Conservation (phyloP, 257 asterid species). For the Nicotiana obtusifolia region DNA sequence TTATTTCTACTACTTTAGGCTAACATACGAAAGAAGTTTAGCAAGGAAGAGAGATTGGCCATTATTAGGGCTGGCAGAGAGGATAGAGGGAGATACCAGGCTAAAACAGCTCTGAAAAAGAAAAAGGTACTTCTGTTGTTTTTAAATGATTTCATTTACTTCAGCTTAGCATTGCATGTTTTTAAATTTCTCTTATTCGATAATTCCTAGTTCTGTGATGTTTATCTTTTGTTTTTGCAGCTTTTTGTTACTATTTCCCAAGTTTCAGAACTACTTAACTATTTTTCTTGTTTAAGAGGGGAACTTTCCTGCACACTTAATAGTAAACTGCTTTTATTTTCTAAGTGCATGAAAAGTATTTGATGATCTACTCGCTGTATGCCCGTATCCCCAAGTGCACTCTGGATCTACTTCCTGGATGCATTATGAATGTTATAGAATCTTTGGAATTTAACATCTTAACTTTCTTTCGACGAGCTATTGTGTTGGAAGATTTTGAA, state of each 20-base stretch:
- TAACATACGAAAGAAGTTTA: constrained; percentile 57
- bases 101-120: constrained; percentile 58
- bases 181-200: background rate
- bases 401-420: background rate
- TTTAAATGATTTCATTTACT: background rate
- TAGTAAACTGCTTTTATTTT: background rate
- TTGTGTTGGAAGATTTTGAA: background rate
- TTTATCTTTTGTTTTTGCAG: background rate
- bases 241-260: background rate
- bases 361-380: background rate
- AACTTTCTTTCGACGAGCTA: background rate
- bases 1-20: constrained; percentile 45
- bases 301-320: background rate
- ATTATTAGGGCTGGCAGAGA: constrained; percentile 66
- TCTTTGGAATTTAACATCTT: background rate
- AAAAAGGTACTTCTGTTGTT: constrained; percentile 46
- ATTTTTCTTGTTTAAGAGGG: background rate
- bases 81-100: constrained; percentile 62
- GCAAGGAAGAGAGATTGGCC: constrained; percentile 65
- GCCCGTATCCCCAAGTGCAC: background rate
- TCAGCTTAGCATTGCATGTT: background rate
- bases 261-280: background rate
- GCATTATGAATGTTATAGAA: background rate
- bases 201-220: background rate
- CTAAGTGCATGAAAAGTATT: background rate